Evolutionary conservation across 208 protist species (phyloP).

Genomic region (Endotrypanum monterogeii): DNA sequence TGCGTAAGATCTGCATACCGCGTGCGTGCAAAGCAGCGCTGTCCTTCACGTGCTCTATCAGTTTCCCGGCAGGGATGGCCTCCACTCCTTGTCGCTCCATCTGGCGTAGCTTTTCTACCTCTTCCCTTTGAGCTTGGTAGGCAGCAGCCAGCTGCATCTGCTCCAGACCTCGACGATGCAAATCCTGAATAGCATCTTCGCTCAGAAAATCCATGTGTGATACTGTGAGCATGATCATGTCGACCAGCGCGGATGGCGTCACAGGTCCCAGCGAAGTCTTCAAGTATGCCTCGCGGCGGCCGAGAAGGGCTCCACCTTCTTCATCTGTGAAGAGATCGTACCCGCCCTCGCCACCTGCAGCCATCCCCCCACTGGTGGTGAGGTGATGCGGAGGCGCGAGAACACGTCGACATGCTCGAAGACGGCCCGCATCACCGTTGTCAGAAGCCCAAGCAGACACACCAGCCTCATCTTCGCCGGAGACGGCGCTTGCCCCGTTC

Average conservation of each 20-base stretch:
- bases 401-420: constrained; percentile 24
- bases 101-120: constrained; percentile 59
- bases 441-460: not conserved
- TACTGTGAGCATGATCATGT: constrained; percentile 76
- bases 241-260: constrained; percentile 48
- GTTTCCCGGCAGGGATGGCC: constrained; percentile 53
- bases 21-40: constrained; percentile 44
- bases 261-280: constrained; percentile 59
- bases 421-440: not conserved
- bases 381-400: constrained; percentile 23
- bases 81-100: constrained; percentile 81
- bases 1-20: constrained; percentile 53
- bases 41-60: constrained; percentile 72
- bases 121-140: constrained; percentile 61
- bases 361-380: constrained; percentile 4
- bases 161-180: constrained; percentile 59
- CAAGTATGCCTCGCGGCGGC: constrained; percentile 35
- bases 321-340: constrained; percentile 33
- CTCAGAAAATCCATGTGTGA: constrained; percentile 43
- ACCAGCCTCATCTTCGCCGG: not conserved
- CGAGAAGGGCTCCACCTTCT: constrained; percentile 21
- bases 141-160: constrained; percentile 68
- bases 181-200: constrained; percentile 44
- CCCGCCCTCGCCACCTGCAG: constrained; percentile 8
- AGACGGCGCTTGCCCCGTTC: not conserved